Conservation (phyloP, 345 rosid species). For the Syzygium aqueum region DNA sequence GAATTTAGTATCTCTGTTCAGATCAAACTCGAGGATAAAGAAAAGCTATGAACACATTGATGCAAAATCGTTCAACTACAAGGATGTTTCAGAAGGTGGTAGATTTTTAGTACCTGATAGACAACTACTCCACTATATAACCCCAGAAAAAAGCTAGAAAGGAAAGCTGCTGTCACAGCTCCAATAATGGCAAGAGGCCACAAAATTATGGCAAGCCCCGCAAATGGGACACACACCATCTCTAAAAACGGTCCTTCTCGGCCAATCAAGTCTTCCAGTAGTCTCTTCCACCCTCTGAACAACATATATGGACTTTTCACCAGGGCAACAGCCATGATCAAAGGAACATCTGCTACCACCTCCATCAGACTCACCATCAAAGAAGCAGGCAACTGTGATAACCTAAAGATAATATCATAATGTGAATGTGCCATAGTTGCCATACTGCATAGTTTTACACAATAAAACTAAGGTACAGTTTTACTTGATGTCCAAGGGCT, state of each 20-base stretch:
- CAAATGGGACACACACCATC: constrained; percentile 84
- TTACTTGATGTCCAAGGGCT: constrained; percentile 56
- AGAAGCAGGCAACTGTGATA: constrained; percentile 56
- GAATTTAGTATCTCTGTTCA: constrained; percentile 5
- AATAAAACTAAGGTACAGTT: neutral
- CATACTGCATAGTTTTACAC: neutral
- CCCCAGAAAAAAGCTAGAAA: constrained; percentile 66
- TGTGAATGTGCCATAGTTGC: neutral
- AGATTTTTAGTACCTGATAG: constrained; percentile 45
- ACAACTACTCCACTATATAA: constrained; percentile 58
- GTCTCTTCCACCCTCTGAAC: constrained; percentile 80
- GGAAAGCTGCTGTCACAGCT: constrained; percentile 38
- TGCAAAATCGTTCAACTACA: neutral
- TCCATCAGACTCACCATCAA: constrained; percentile 55
- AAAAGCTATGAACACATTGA: neutral
- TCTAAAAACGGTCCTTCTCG: constrained; percentile 90
- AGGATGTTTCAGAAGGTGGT: neutral
- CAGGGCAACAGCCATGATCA: constrained; percentile 52
- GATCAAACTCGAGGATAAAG: constrained; percentile 2
- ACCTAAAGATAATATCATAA: constrained; percentile 21
- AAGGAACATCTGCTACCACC: constrained; percentile 46
- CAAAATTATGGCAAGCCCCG: constrained; percentile 65
- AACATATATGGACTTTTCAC: constrained; percentile 86
- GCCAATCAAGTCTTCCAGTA: constrained; percentile 78
- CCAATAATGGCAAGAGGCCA: constrained; percentile 87